Conservation (phyloP, 257 asterid species). For the Prunella vulgaris region DNA sequence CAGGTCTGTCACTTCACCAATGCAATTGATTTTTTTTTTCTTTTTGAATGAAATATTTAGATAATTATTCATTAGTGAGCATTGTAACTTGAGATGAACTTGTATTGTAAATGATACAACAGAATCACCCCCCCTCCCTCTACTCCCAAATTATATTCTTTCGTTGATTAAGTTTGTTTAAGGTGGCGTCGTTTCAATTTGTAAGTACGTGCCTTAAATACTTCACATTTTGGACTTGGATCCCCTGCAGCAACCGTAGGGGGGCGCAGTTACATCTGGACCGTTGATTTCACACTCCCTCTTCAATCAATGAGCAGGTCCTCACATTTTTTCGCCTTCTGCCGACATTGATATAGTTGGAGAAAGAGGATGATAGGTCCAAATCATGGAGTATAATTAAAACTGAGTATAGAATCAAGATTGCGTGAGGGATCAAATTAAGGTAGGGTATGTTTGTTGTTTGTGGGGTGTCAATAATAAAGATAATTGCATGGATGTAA, state of each 20-base stretch:
- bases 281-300: no score
- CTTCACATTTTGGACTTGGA: no score
- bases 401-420: not conserved
- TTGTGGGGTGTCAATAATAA: not conserved
- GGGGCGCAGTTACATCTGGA: no score
- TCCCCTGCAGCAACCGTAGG: no score
- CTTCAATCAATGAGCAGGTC: no score
- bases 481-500: not conserved
- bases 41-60: constrained; percentile 11
- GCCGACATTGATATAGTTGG: not conserved
- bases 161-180: constrained; percentile 8
- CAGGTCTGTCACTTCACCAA: not conserved
- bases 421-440: not conserved
- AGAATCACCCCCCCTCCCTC: no score
- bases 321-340: not conserved
- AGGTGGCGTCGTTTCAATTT: not conserved
- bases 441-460: not conserved
- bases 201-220: no score
- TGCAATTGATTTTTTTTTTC: not conserved
- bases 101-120: constrained; percentile 31
- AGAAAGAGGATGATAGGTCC: not conserved
- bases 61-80: constrained; percentile 10
- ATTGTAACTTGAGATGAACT: constrained; percentile 8
- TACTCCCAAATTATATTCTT: constrained; percentile 19
- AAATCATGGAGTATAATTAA: not conserved